Percentiles rank a stretch among this genome's conserved stretches.
These are phyloP conservation scores for Leptographium wingfieldii DNA, from an alignment of 2,329 filamentous ascomycete species.

Conservation along the genomic window DNA sequence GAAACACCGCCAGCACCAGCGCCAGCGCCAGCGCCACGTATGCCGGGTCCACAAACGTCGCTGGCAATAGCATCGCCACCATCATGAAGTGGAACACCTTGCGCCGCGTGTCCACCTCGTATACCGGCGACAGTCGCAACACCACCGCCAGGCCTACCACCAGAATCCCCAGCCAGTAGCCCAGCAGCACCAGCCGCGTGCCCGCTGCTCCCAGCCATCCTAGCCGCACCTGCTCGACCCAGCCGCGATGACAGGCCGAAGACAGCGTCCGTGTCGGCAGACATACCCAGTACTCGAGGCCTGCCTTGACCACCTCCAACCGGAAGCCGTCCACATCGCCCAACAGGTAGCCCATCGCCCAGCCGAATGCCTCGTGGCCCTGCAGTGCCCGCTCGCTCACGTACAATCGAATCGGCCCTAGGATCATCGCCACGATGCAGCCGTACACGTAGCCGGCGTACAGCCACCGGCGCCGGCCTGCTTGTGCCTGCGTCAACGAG, in stretches of 20 bases:
- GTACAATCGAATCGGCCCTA: constrained; percentile 59
- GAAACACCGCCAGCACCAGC: constrained; percentile 69
- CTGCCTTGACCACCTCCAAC: constrained; percentile 54
- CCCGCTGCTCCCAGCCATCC: constrained; percentile 61
- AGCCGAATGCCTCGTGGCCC: constrained; percentile 73
- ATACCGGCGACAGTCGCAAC: constrained; percentile 58
- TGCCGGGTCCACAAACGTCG: constrained; percentile 73
- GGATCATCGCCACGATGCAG: constrained; percentile 50
- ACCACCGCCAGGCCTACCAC: constrained; percentile 60
- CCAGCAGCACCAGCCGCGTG: constrained; percentile 62
- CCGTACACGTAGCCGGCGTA: constrained; percentile 73
- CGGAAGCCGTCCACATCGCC: constrained; percentile 64
- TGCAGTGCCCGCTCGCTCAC: constrained; percentile 55
- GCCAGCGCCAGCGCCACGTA: constrained; percentile 71
- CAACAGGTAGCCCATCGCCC: constrained; percentile 82
- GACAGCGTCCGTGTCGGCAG: constrained; percentile 36
- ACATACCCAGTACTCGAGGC: constrained; percentile 63
- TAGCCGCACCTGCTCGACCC: constrained; percentile 53
- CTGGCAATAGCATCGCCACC: constrained; percentile 87
- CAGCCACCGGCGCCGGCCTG: constrained; percentile 62
- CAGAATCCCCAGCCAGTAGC: constrained; percentile 63
- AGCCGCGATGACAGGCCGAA: constrained; percentile 35
- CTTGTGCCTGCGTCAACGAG: constrained; percentile 68
- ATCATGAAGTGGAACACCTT: constrained; percentile 99
- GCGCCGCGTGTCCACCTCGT: constrained; percentile 86